These are phyloP conservation scores for Xylaria sp. DNA, from an alignment of 2,329 filamentous ascomycete genomes.

Conservation along the genomic window DNA sequence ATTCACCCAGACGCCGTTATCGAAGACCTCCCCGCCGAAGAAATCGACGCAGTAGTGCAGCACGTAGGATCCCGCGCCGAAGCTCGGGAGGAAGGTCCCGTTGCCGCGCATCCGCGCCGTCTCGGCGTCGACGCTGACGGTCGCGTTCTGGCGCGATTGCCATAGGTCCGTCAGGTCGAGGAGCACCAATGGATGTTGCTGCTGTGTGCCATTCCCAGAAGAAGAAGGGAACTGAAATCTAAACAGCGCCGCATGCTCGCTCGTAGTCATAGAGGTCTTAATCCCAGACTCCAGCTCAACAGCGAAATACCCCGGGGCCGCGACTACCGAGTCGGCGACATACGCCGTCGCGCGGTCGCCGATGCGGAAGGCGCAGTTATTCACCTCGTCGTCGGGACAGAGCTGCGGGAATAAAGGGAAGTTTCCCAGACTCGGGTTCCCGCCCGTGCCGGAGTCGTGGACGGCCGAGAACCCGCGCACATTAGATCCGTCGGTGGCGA, in stretches of 20 bases:
- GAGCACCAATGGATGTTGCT: constrained; percentile 57
- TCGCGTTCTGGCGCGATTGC: constrained; percentile 54
- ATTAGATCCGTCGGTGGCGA: constrained; percentile 52
- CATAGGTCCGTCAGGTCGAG: constrained; percentile 67
- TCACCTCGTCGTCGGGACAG: constrained; percentile 54
- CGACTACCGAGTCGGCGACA: constrained; percentile 51
- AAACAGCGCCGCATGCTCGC: constrained; percentile 67
- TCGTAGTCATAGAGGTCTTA: constrained; percentile 63
- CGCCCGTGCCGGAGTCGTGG: constrained; percentile 53
- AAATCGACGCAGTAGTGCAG: constrained; percentile 68
- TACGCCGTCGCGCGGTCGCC: constrained; percentile 50
- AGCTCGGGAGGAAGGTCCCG: constrained; percentile 65
- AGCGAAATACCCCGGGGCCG: constrained; percentile 62
- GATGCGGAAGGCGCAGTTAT: constrained; percentile 61
- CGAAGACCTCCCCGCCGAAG: constrained; percentile 46
- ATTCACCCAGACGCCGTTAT: constrained; percentile 48
- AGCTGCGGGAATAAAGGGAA: constrained; percentile 53
- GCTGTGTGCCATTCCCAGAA: constrained; percentile 7
- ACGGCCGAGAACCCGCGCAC: constrained; percentile 58
- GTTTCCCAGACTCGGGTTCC: constrained; percentile 52
- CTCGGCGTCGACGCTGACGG: constrained; percentile 53
- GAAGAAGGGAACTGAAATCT: constrained; percentile 59
- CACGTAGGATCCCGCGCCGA: constrained; percentile 63
- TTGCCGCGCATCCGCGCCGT: constrained; percentile 62
- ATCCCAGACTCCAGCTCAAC: constrained; percentile 61